Evolutionary conservation across 2,329 filamentous ascomycete species (phyloP), one percentile per base, ranked within the genome.

Genomic region (Penicillium sp.): DNA sequence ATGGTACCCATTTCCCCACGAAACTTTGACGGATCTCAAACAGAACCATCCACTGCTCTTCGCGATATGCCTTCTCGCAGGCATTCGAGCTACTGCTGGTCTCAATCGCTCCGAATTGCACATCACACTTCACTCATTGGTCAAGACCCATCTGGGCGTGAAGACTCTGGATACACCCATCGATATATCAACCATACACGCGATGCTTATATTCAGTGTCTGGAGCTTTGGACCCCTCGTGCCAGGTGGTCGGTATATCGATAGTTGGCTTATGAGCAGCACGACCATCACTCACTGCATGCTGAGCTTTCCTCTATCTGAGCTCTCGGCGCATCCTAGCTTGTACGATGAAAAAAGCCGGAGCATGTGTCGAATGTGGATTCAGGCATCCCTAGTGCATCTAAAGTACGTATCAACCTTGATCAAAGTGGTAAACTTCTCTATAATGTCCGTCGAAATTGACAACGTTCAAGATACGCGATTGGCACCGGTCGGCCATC

Each of bases 251-350:
- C 30, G 39, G 10, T 54, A 54, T 38, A 54, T 54, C 23, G 51
- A 54, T 26, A 54, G 51, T 26, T 54, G 51, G 51, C n/a, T 54
- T 8, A 54, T 54, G 51, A 54, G 51, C 27, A 54, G 51, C 9
- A 54, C 51, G 3, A 54, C 51, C 2, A 50, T 54, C 4, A 54
- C 51, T 14, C 51, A 54, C 18, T 54, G 51, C 39, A 50, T 54
- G 51, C 47, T 54, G 7, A 54, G 46, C 4, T 54, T 54, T 3
- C 47, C 51, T 32, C 18, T 54, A 13, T 40, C 51, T 16, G 46
- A 50, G 27, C 46, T 54, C 27, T 27, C 42, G 7, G 39, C 51
- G 2, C 32, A 30, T 7, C 41, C 35, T n/a, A 32, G 32, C 0
- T 23, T 54, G 9, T 50, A 54, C n/a, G 51, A 54, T 23, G 39